Conservation (phyloP, 306 rosid species). For the Calophaca sinica region DNA sequence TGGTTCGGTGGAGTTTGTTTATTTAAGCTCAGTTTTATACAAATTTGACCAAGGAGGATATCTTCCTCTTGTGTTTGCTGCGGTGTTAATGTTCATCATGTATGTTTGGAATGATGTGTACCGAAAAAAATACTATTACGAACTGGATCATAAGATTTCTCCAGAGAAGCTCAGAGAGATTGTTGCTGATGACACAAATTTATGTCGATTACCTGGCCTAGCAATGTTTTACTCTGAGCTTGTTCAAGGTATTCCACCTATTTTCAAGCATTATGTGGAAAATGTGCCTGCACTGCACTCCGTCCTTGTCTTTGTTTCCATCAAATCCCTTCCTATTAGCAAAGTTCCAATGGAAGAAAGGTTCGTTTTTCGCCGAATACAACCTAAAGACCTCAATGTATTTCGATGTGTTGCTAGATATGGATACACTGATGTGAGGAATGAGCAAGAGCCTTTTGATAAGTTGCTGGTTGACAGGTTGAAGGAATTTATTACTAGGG, state of each 20-base stretch:
- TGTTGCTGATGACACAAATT: slow-evolving; percentile 16
- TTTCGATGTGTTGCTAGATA: slow-evolving; percentile 75
- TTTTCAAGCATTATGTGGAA: slow-evolving; percentile 69
- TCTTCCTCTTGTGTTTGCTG: slow-evolving; percentile 76
- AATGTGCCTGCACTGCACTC: slow-evolving; percentile 80
- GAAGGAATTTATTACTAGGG: slow-evolving; percentile 53
- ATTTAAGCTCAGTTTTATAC: slow-evolving; percentile 79
- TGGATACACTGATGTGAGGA: slow-evolving; percentile 70
- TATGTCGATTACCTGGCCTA: slow-evolving; percentile 59
- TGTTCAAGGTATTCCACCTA: slow-evolving; percentile 91
- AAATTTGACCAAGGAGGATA: slow-evolving; percentile 89
- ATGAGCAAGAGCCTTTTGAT: slow-evolving; percentile 71
- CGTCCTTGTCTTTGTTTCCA: slow-evolving; percentile 66
- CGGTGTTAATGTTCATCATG: slow-evolving; percentile 67
- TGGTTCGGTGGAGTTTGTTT: slow-evolving; percentile 65
- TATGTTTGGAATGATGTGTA: slow-evolving; percentile 74
- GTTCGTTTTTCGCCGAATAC: slow-evolving; percentile 63
- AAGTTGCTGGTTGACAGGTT: slow-evolving; percentile 56
- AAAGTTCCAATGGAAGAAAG: slow-evolving; percentile 67
- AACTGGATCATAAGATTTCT: slow-evolving; percentile 65
- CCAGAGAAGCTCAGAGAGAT: slow-evolving; percentile 52
- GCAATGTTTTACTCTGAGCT: slow-evolving; percentile 85
- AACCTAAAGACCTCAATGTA: slow-evolving; percentile 62
- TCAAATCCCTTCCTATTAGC: slow-evolving; percentile 77
- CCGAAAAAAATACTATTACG: slow-evolving; percentile 68